A percentile compares a stretch with the other conserved stretches of the same genome.
These are phyloP conservation scores for Leucocoprinus birnbaumii DNA, from an alignment of 768 basidiomycete genomes.

Conservation along the genomic window DNA sequence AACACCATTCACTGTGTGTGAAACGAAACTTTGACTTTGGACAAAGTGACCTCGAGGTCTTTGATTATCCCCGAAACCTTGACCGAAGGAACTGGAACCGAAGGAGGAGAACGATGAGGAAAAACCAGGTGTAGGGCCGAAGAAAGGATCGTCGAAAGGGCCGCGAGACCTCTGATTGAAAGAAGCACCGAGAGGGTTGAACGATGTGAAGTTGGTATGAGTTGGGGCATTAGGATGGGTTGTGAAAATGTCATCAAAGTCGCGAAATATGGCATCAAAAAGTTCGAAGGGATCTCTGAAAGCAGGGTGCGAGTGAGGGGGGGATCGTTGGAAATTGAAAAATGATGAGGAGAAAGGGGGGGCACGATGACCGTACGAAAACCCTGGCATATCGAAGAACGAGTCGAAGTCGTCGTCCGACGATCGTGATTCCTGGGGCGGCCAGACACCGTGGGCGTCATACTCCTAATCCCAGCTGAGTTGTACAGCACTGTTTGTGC, in stretches of 20 bases:
- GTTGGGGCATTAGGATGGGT: slow-evolving; percentile 15
- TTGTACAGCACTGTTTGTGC: background rate
- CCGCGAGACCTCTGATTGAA: background rate
- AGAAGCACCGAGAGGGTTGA: background rate
- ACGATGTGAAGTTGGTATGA: background rate
- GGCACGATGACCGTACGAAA: slow-evolving; percentile 21
- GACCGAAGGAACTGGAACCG: slow-evolving; percentile 8
- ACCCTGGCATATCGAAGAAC: slow-evolving; percentile 3
- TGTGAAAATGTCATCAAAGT: slow-evolving; percentile 22
- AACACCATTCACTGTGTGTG: slow-evolving; percentile 62
- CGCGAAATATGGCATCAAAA: slow-evolving; percentile 70
- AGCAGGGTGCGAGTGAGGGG: slow-evolving; percentile 26
- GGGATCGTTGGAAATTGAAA: slow-evolving; percentile 26
- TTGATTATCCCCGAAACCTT: slow-evolving; percentile 17
- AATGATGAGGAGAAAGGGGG: slow-evolving; percentile 41
- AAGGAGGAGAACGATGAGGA: slow-evolving; percentile 6
- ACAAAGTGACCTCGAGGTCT: slow-evolving; percentile 25
- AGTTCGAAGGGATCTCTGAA: slow-evolving; percentile 78
- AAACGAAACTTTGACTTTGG: slow-evolving; percentile 55
- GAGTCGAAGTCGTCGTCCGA: slow-evolving; percentile 10
- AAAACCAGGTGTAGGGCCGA: background rate
- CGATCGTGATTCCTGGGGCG: slow-evolving; percentile 51
- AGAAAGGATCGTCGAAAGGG: background rate
- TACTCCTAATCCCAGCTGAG: slow-evolving; percentile 43
- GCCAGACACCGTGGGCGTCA: slow-evolving; percentile 73